phyloP scores from a whole-genome alignment of 1,284 basidiomycete genomes.

The Microbotryomycetes sp. region DNA sequence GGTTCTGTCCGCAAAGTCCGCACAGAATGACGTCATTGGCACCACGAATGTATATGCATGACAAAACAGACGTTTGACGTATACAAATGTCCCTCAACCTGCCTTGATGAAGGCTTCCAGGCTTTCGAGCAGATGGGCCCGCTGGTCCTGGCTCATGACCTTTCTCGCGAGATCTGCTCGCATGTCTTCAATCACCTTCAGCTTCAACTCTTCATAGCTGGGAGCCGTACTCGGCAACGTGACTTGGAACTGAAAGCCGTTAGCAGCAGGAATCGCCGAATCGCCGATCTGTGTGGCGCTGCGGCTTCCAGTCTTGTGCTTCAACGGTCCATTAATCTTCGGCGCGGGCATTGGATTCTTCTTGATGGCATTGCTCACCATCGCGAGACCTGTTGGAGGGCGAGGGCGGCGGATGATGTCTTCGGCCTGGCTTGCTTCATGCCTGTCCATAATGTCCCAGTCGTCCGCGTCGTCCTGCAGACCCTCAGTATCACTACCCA shows the following conservation, averaged over 20 bases:
- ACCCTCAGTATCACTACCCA: background rate
- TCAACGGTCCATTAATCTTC: background rate
- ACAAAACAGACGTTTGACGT: no score
- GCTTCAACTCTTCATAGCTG: background rate
- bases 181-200: background rate
- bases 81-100: no score
- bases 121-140: background rate
- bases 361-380: background rate
- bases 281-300: no score
- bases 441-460: constrained; percentile 17
- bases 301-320: background rate
- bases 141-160: background rate
- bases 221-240: background rate
- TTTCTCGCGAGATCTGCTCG: background rate
- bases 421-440: constrained; percentile 14
- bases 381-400: background rate
- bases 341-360: background rate
- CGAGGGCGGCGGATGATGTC: background rate
- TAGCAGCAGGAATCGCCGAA: no score
- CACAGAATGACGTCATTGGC: no score
- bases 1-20: no score
- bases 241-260: background rate
- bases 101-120: background rate
- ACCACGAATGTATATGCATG: no score
- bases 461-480: constrained; percentile 10